phyloP scores from a whole-genome alignment of 208 protist genomes.

The Trypanosoma vivax region DNA sequence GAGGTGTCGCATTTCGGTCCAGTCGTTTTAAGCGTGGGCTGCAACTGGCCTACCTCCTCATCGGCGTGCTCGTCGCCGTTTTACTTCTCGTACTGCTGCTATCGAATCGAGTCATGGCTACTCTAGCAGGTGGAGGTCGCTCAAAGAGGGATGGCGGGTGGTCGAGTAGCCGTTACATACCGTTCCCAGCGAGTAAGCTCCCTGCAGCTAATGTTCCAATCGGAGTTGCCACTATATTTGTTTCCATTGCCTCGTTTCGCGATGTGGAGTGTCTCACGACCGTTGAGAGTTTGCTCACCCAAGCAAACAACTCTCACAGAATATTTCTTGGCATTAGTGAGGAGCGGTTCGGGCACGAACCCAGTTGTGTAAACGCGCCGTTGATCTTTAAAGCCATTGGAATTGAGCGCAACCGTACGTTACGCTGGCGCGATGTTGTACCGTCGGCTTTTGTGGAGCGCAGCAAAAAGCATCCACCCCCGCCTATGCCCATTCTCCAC shows the following conservation, averaged over 20 bases:
- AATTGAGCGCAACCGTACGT: neutral
- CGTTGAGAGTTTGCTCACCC: constrained; percentile 53
- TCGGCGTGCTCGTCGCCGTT: too few relatives aligned
- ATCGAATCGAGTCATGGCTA: too few relatives aligned
- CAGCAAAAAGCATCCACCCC: neutral
- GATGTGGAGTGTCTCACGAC: constrained; percentile 86
- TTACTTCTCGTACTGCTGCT: too few relatives aligned
- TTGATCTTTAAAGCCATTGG: neutral
- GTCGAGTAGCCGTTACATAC: too few relatives aligned
- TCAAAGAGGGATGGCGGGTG: too few relatives aligned
- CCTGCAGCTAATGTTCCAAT: constrained; percentile 7
- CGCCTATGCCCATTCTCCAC: constrained; percentile 18
- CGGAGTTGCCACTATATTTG: constrained; percentile 72
- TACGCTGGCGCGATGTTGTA: constrained; percentile 19
- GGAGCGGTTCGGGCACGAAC: constrained; percentile 28
- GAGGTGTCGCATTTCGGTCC: too few relatives aligned
- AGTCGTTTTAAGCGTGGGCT: too few relatives aligned
- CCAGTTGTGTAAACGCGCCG: constrained; percentile 19
- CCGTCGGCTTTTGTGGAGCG: constrained; percentile 3
- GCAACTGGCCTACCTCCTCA: too few relatives aligned
- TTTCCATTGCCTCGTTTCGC: constrained; percentile 82
- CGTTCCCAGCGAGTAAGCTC: neutral
- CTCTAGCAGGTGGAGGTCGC: too few relatives aligned
- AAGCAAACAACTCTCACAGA: constrained; percentile 36
- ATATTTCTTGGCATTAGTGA: constrained; percentile 87